Percentiles rank a stretch among this genome's conserved stretches.
Evolutionary conservation across 176 grass and related monocot species (phyloP).

Genomic region (Microstegium vimineum): DNA sequence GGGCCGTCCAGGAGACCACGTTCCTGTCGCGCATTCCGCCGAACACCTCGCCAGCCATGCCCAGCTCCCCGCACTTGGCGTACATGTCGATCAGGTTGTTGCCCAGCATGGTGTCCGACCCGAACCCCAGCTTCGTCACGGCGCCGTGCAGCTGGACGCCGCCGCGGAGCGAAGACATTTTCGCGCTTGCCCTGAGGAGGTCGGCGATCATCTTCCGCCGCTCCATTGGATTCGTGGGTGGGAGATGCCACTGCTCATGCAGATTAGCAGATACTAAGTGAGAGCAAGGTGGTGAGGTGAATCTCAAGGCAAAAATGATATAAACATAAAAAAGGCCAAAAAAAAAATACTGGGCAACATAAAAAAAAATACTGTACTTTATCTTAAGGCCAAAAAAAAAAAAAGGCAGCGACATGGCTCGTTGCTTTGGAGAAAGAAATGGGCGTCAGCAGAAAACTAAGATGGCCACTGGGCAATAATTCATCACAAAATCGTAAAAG

Average conservation of each 20-base stretch:
- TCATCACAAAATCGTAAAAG: background rate
- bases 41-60: slow-evolving; percentile 27
- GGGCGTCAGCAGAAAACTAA: background rate
- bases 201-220: slow-evolving; percentile 37
- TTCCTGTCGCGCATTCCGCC: slow-evolving; percentile 37
- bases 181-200: slow-evolving; percentile 40
- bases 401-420: background rate
- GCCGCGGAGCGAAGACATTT: background rate
- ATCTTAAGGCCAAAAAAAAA: no score
- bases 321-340: no score
- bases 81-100: slow-evolving; percentile 53
- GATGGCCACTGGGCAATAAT: no score
- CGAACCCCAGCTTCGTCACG: slow-evolving; percentile 34
- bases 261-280: no score
- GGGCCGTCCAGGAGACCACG: slow-evolving; percentile 56
- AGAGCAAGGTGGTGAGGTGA: no score
- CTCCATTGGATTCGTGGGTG: slow-evolving; percentile 26
- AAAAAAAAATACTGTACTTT: no score
- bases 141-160: slow-evolving; percentile 40
- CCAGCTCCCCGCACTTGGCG: slow-evolving; percentile 39
- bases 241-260: background rate
- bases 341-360: no score
- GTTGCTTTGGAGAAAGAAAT: background rate
- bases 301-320: background rate
- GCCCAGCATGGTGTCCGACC: slow-evolving; percentile 35